Evolutionary conservation across 202 grass and related monocot species (phyloP).

Genomic region (Brachypodium distachyon): DNA sequence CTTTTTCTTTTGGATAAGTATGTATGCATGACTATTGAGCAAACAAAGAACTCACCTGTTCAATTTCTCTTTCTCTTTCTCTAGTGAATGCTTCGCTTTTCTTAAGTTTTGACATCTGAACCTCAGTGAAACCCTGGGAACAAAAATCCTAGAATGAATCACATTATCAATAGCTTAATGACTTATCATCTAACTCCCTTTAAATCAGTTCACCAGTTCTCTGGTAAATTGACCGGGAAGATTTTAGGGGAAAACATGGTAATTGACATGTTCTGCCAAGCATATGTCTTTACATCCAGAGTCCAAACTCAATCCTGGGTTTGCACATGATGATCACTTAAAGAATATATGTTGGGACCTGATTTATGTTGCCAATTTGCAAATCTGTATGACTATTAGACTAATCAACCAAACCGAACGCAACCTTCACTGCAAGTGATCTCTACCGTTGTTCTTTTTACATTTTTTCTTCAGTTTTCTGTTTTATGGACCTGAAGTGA

Average conservation of each 20-base stretch:
- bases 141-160: conserved; percentile 16
- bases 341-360: background rate
- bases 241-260: background rate
- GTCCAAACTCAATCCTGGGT: background rate
- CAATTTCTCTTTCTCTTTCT: conserved; percentile 95
- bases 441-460: background rate
- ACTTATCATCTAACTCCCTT: background rate
- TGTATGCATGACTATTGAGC: background rate
- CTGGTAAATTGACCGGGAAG: background rate
- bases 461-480: background rate
- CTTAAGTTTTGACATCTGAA: conserved; percentile 91
- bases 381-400: background rate
- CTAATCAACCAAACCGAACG: background rate
- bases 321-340: background rate
- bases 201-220: background rate
- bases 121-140: conserved; percentile 73
- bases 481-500: background rate
- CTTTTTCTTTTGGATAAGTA: background rate
- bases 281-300: background rate
- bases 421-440: background rate
- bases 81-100: conserved; percentile 89
- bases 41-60: conserved; percentile 50
- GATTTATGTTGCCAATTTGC: background rate
- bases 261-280: background rate
- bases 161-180: background rate